Percentiles rank a stretch among this genome's conserved stretches.
These are phyloP conservation scores for Beauveria rudraprayagi DNA, from an alignment of 2,329 filamentous ascomycete genomes.

Conservation along the genomic window DNA sequence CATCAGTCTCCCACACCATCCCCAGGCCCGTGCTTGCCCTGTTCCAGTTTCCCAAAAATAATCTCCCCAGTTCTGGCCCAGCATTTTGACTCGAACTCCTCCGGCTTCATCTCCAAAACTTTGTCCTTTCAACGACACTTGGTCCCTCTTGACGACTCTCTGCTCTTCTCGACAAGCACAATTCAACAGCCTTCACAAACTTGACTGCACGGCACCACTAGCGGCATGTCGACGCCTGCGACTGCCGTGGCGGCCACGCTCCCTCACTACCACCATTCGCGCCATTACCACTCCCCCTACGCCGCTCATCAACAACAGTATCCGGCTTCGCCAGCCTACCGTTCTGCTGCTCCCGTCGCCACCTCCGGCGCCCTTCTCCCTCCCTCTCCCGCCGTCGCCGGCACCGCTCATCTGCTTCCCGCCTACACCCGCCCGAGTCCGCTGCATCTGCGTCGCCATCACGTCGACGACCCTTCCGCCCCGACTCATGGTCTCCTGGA, in stretches of 20 bases:
- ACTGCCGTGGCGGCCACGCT: conserved; percentile 62
- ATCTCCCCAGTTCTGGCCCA: not conserved
- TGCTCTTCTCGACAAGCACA: not conserved
- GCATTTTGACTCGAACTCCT: not conserved
- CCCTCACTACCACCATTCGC: conserved; percentile 59
- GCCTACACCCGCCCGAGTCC: conserved; percentile 12
- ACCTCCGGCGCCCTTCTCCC: conserved; percentile 24
- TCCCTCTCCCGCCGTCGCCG: conserved; percentile 18
- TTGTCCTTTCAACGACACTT: not conserved
- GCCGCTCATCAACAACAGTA: conserved; percentile 25
- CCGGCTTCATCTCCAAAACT: not conserved
- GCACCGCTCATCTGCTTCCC: conserved; percentile 16
- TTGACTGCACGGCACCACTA: not conserved
- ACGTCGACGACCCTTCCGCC: conserved; percentile 20
- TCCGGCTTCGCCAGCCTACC: conserved; percentile 18
- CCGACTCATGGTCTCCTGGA: conserved; percentile 26
- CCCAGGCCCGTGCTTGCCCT: not conserved
- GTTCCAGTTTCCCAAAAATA: conserved; percentile 8
- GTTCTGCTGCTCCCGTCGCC: conserved; percentile 8
- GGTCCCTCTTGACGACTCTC: not conserved
- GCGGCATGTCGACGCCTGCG: conserved; percentile 70
- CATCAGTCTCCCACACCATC: not conserved
- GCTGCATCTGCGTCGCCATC: conserved; percentile 21
- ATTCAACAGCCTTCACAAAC: not conserved
- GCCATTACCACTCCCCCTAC: conserved; percentile 52